These are phyloP conservation scores for Calendula officinalis DNA, from an alignment of 129 eudicot genomes.

Conservation along the genomic window DNA sequence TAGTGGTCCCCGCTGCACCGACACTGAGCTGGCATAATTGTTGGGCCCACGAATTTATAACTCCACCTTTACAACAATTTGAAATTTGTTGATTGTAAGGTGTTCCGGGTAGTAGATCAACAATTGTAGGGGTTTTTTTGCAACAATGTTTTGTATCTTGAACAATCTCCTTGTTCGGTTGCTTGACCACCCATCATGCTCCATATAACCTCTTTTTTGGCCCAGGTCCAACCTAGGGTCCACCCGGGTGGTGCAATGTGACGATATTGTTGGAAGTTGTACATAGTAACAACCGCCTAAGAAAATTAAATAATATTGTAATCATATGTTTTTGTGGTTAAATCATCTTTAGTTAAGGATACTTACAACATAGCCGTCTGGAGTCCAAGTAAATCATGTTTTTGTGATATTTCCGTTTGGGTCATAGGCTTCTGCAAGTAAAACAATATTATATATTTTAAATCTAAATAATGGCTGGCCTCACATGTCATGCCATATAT, in stretches of 20 bases:
- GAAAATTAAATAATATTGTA: neutral
- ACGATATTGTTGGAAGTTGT: conserved; percentile 89
- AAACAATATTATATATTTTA: neutral
- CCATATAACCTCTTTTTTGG: conserved; percentile 92
- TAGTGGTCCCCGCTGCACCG: conserved; percentile 86
- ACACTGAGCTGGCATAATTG: conserved; percentile 75
- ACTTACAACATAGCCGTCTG: conserved; percentile 97
- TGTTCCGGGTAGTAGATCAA: conserved; percentile 85
- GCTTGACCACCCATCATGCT: conserved; percentile 93
- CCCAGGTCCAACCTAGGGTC: conserved; percentile 98
- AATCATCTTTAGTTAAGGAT: no score
- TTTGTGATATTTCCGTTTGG: conserved; percentile 90
- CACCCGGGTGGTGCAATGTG: conserved; percentile 94
- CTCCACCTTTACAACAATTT: conserved; percentile 95
- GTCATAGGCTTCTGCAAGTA: conserved; percentile 79
- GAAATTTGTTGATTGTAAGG: conserved; percentile 94
- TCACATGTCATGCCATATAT: no score
- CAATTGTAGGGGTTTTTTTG: conserved; percentile 71
- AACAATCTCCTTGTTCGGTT: conserved; percentile 95
- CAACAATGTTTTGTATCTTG: conserved; percentile 89
- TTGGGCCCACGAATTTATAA: conserved; percentile 73
- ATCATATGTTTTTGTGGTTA: no score
- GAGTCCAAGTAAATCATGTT: conserved; percentile 83
- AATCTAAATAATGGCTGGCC: no score
- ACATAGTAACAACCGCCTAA: conserved; percentile 90